Percentiles rank a stretch among this genome's conserved stretches.
These are phyloP conservation scores for Cercospora sp. DNA, from an alignment of 2,329 filamentous ascomycete species.

Conservation along the genomic window DNA sequence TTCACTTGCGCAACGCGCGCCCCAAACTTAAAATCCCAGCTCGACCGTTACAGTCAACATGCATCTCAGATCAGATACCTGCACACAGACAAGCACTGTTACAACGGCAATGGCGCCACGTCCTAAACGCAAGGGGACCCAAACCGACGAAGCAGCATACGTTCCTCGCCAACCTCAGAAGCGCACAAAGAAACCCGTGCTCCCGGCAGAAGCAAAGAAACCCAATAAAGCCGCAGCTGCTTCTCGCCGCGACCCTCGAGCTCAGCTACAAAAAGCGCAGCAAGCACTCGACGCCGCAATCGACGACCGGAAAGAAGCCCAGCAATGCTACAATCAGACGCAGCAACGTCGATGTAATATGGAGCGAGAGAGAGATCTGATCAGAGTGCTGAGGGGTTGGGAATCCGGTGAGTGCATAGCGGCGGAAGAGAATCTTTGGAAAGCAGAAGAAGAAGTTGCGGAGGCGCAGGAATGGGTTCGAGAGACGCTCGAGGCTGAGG, in stretches of 20 bases:
- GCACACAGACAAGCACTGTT: background rate
- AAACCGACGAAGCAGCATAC: background rate
- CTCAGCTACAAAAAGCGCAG: background rate
- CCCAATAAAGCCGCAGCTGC: background rate
- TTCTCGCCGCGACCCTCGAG: background rate
- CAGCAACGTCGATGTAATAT: background rate
- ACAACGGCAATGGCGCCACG: background rate
- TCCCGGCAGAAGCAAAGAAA: background rate
- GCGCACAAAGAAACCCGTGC: background rate
- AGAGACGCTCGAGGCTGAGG: background rate
- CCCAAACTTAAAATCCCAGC: background rate
- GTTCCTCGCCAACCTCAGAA: background rate
- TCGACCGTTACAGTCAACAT: background rate
- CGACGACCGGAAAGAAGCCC: slow-evolving; percentile 1
- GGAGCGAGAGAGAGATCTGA: background rate
- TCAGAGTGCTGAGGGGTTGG: background rate
- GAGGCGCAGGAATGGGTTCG: background rate
- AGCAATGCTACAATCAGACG: background rate
- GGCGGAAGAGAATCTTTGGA: background rate
- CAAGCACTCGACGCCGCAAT: background rate
- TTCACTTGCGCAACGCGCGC: background rate
- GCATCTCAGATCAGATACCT: background rate
- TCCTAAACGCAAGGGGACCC: background rate
- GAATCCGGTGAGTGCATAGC: background rate
- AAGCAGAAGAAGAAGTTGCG: background rate